Evolutionary conservation across 352 stramenopile genomes (phyloP).

Genomic region (Phytophthora syringae): DNA sequence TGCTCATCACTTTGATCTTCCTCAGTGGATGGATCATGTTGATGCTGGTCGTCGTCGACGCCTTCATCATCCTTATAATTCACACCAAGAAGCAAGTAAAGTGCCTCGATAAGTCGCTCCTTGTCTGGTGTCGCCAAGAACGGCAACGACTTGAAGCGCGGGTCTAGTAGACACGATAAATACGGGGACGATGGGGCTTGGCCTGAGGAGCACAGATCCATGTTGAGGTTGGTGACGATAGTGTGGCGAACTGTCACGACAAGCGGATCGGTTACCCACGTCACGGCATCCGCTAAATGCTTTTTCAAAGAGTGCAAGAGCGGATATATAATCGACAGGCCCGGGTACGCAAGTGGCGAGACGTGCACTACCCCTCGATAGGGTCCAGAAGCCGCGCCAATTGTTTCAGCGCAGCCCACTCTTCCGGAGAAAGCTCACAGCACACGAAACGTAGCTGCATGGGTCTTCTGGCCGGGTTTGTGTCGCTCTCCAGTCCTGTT

Average conservation of each 20-base stretch:
- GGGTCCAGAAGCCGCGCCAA: slow-evolving; percentile 68
- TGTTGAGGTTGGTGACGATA: slow-evolving; percentile 56
- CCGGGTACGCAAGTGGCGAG: slow-evolving; percentile 66
- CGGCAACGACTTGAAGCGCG: slow-evolving; percentile 75
- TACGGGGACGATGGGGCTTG: slow-evolving; percentile 63
- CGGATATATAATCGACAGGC: slow-evolving; percentile 73
- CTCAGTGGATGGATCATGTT: slow-evolving; percentile 10
- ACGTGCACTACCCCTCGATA: slow-evolving; percentile 75
- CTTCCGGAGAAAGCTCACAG: slow-evolving; percentile 69
- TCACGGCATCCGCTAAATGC: slow-evolving; percentile 63
- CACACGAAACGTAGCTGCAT: slow-evolving; percentile 86
- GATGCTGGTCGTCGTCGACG: slow-evolving; percentile 20
- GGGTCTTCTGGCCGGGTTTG: slow-evolving; percentile 64
- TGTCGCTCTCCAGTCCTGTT: slow-evolving; percentile 75
- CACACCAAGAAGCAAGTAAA: slow-evolving; percentile 56
- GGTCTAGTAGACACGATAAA: slow-evolving; percentile 71
- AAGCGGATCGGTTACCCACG: slow-evolving; percentile 69
- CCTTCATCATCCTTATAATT: slow-evolving; percentile 43
- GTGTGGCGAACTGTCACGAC: slow-evolving; percentile 66
- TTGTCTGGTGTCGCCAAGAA: slow-evolving; percentile 67
- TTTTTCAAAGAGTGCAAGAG: slow-evolving; percentile 77
- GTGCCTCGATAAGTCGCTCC: slow-evolving; percentile 57
- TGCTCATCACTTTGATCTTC: slow-evolving; percentile 33
- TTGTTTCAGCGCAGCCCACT: slow-evolving; percentile 77
- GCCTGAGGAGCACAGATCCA: slow-evolving; percentile 60